Evolutionary conservation across 2,329 filamentous ascomycete genomes (phyloP), one percentile per base, ranked within the genome.

Genomic region (Neopestalotiopsis sp.): DNA sequence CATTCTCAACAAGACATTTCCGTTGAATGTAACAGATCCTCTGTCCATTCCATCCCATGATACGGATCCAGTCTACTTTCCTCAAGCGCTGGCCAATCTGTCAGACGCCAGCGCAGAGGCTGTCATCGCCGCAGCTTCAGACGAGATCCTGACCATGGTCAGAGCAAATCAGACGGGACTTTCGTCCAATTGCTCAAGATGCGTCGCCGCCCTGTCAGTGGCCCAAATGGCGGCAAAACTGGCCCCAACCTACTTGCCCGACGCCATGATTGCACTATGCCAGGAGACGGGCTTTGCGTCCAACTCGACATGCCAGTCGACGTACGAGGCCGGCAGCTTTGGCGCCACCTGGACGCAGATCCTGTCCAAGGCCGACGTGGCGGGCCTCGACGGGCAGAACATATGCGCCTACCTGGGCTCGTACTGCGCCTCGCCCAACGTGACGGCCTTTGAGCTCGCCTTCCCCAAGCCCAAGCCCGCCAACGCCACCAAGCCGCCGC

Each of bases 331-430:
- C 2, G 76, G 78, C 17, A 84, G 79, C 17, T 87, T 85, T 70
- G 88, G 88, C 20, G 83, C 85, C 1, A 81, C 87, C 67, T 89
- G 86, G 86, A 87, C 87, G 4, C 88, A 90, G 72, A 80, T 90
- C 1, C 77, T 90, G 40, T 82, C 84, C 2, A 79, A 84, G 58
- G 86, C 86, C 7, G 82, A 89, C 74, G 80, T 89, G 9, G 78
- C 79, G 24, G 87, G 86, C 9, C 78, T 84, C 2, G 88, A 90
- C 74, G 88, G 87, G 4, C 78, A 83, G 67, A 88, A 87, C 69
- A 89, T 90, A 60, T 90, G 88, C 78, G 83, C 84, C 71, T 82
- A 79, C 17, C 72, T 89, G 4, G 83, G 80, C 66, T 81, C 75
- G 4, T 88, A 84, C 73, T 90, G 88, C 73, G 75, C 81, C 1